A percentile compares a stretch with the other conserved stretches of the same genome.
These are phyloP conservation scores for Boletus rubropictus DNA, from an alignment of 768 basidiomycete species.

Conservation along the genomic window DNA sequence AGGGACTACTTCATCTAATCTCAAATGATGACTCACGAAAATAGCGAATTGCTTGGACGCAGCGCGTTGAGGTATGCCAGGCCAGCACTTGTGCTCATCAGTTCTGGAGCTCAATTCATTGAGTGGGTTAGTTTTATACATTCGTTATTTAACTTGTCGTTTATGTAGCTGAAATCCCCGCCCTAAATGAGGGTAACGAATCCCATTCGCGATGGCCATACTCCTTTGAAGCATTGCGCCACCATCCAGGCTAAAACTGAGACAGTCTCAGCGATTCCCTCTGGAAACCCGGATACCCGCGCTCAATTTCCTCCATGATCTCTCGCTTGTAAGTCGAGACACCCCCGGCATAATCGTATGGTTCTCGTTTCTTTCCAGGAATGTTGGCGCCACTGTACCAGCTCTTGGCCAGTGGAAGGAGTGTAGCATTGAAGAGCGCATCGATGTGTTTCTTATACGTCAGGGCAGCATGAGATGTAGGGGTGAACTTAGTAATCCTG, in stretches of 20 bases:
- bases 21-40: no score
- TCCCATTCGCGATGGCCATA: not conserved
- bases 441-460: slow-evolving; percentile 9
- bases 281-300: slow-evolving; percentile 11
- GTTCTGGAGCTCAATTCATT: no score
- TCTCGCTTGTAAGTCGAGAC: slow-evolving; percentile 2
- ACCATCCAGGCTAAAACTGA: not conserved
- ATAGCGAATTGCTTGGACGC: no score
- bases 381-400: slow-evolving; percentile 6
- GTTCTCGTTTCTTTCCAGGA: slow-evolving; percentile 7
- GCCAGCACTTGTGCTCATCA: no score
- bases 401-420: slow-evolving; percentile 2
- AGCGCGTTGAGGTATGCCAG: no score
- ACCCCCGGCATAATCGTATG: slow-evolving; percentile 3
- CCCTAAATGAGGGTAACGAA: not conserved
- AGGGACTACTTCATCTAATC: no score
- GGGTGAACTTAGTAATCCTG: slow-evolving; percentile 9
- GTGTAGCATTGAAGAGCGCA: not conserved
- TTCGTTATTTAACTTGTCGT: no score
- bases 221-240: no score
- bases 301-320: slow-evolving; percentile 11
- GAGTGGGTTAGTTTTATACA: no score
- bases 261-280: not conserved
- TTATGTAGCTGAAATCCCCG: no score
- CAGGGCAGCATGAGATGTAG: slow-evolving; percentile 6